Base-by-base conservation (phyloP, 164 flowering plant species). In the Chloranthus sessilifolius region DNA sequence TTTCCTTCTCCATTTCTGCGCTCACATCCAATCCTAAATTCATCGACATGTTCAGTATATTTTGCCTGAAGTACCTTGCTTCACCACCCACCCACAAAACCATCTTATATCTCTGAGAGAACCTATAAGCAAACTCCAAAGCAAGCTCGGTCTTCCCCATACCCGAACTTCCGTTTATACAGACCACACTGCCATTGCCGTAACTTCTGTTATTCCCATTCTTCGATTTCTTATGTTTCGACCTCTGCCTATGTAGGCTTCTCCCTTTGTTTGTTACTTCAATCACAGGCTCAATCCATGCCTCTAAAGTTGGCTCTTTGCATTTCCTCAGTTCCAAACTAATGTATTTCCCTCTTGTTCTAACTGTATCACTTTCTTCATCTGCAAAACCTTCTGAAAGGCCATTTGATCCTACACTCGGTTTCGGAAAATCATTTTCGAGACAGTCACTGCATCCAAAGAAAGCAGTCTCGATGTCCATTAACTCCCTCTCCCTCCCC, bases 61-160 rank as follows among this genome's bases (percentile, higher is more conserved):
- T 89, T 52, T 89, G 97, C 66, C 95, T 71, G 50, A 89, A 75
- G 52, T 82, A 78, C 44, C 79, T 55, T 38, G 92, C 80, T 68
- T 89, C 95, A 15, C 97, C 95, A 5, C 92, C 92, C 2, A 83
- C 77, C 97, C 97, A 89, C 59, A 89, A 45, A 16, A 89, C 95
- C 97, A 74, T 78, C 67, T 80, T 85, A 64, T 89, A 89, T 55
- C 92, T 78, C 55, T 82, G 88, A 0, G 70, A 58, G 64, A 76
- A 71, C 47, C 83, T 70, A 69, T 80, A 63, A 41, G 92, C 95
- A 64, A 83, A 89, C 63, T 89, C 95, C 52, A 82, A 56, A 9
- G 90, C 95, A n/a, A 89, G 71, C 70, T 89, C 97, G 0, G 97
- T 80, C 54, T 89, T 89, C 11, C 97, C 95, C 38, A 70, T 59